These are phyloP conservation scores for Blumeria hordei DNA, from an alignment of 2,329 filamentous ascomycete genomes.

Conservation along the genomic window DNA sequence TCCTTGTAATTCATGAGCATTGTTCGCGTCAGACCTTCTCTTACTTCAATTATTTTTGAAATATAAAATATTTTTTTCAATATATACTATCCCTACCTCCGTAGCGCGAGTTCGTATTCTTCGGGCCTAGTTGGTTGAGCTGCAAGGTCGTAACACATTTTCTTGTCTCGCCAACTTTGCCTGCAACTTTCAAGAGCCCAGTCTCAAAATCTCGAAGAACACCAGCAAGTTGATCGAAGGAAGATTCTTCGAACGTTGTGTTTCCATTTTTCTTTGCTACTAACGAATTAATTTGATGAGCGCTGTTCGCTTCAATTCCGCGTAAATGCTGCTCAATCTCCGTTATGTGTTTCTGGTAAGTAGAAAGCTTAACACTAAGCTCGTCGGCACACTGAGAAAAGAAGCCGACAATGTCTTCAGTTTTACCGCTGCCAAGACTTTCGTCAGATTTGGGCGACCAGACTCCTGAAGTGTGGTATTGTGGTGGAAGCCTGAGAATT, in stretches of 20 bases:
- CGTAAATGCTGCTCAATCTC: slow-evolving; percentile 43
- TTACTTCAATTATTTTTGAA: too few relatives aligned
- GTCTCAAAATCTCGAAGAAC: slow-evolving; percentile 41
- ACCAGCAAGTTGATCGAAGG: slow-evolving; percentile 26
- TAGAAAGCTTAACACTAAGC: slow-evolving; percentile 30
- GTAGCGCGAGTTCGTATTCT: background rate
- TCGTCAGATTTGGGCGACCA: slow-evolving; percentile 20
- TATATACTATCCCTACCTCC: too few relatives aligned
- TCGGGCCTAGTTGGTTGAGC: slow-evolving; percentile 17
- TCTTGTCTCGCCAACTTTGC: slow-evolving; percentile 30
- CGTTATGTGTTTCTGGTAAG: slow-evolving; percentile 31
- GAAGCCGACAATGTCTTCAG: slow-evolving; percentile 35
- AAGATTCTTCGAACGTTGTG: slow-evolving; percentile 19
- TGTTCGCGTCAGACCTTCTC: too few relatives aligned
- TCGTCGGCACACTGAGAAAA: slow-evolving; percentile 39
- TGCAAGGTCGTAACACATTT: slow-evolving; percentile 36
- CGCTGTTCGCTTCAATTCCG: slow-evolving; percentile 33
- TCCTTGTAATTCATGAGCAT: too few relatives aligned
- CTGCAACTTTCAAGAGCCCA: slow-evolving; percentile 37
- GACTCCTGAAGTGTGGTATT: slow-evolving; percentile 21
- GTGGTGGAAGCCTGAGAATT: slow-evolving; percentile 43
- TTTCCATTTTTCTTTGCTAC: slow-evolving; percentile 18
- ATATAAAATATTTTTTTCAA: too few relatives aligned
- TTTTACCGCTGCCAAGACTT: slow-evolving; percentile 20
- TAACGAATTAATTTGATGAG: slow-evolving; percentile 33